These are phyloP conservation scores for Mucuna pruriens DNA, from an alignment of 306 rosid species.

Conservation along the genomic window DNA sequence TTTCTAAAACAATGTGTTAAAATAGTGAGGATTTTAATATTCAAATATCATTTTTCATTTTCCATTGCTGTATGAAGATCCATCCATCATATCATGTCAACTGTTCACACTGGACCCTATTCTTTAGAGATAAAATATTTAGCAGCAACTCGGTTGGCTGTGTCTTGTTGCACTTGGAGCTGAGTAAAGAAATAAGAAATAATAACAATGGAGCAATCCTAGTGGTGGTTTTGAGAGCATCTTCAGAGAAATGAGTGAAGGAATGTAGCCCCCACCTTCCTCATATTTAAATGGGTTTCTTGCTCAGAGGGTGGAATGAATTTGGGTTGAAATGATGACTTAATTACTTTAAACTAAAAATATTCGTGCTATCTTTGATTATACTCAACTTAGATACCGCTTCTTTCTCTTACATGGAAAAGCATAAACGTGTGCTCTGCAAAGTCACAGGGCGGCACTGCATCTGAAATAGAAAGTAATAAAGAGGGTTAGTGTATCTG, in stretches of 20 bases:
- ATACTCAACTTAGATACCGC: conserved; percentile 44
- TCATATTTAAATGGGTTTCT: conserved; percentile 15
- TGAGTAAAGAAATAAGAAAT: conserved; percentile 21
- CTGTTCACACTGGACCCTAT: conserved; percentile 20
- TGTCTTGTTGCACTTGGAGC: conserved; percentile 21
- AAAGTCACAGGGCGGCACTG: conserved; percentile 36
- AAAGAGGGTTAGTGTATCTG: conserved; percentile 36
- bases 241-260: conserved; percentile 23
- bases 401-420: conserved; percentile 36
- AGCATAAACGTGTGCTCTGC: conserved; percentile 35
- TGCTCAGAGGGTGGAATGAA: conserved; percentile 7
- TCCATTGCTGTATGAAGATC: not conserved
- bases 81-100: conserved; percentile 12
- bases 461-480: conserved; percentile 30
- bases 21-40: not conserved
- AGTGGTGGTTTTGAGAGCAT: conserved; percentile 29
- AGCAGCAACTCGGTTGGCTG: conserved; percentile 28
- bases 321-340: conserved; percentile 40
- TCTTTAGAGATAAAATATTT: conserved; percentile 17
- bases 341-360: conserved; percentile 39
- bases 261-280: conserved; percentile 32
- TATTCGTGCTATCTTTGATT: conserved; percentile 46
- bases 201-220: conserved; percentile 10
- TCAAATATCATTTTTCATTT: not conserved
- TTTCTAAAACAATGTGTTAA: not conserved